Conservation (phyloP, 148 eudicot species). For the Hydrangea macrophylla region DNA sequence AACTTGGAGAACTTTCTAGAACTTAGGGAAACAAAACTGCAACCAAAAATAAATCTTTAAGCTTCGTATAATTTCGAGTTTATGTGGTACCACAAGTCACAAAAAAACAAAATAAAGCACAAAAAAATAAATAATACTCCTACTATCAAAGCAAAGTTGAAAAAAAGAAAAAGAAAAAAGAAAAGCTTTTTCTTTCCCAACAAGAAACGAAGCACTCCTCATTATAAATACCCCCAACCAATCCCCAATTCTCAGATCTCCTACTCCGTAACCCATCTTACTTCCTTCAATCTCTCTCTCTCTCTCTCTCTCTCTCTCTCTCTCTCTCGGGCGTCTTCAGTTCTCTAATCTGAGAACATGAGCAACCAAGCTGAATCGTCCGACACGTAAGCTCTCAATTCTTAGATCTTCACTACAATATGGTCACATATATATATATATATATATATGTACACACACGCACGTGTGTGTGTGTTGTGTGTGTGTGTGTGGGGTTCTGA, state of each 20-base stretch:
- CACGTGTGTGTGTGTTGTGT: background rate
- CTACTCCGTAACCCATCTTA: background rate
- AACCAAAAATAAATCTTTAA: too few species aligned
- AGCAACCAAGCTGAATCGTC: slow-evolving; percentile 69
- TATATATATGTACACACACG: background rate
- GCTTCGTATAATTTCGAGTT: too few species aligned
- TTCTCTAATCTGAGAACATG: slow-evolving; percentile 24
- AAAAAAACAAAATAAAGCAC: too few species aligned
- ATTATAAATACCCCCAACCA: slow-evolving; percentile 18
- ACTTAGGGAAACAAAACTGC: too few species aligned
- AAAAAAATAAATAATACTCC: too few species aligned
- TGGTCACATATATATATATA: background rate
- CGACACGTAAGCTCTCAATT: slow-evolving; percentile 45
- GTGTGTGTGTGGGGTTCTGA: background rate
- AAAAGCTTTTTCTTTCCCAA: slow-evolving; percentile 21
- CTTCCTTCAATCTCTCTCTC: too few species aligned
- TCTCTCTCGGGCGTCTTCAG: background rate
- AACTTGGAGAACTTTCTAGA: too few species aligned
- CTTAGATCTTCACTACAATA: slow-evolving; percentile 5
- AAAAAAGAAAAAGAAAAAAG: background rate
- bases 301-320: too few species aligned
- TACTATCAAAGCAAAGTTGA: too few species aligned
- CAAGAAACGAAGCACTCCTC: slow-evolving; percentile 28
- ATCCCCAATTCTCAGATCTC: too few species aligned
- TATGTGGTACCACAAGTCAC: too few species aligned